Base-by-base conservation (phyloP, 1,284 basidiomycete species). In the Apiotrichum mycotoxinovorans region DNA sequence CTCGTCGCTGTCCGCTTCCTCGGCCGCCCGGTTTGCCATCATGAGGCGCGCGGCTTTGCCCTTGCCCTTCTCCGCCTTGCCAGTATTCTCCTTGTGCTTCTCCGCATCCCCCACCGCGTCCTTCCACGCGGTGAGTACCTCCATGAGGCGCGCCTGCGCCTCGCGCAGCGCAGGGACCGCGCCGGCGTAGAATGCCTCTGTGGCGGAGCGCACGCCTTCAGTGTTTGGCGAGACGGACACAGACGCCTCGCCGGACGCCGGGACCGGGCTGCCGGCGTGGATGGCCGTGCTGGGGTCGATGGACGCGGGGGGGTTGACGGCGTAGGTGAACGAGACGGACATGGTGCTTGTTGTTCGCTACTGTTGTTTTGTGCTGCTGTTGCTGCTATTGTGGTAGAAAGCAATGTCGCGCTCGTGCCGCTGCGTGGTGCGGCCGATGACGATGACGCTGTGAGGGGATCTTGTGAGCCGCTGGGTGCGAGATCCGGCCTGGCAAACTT, bases 101-200 rank as follows among this genome's bases (percentile, higher is more conserved):
- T 72, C 70, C 30, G 14, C 23, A 51, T 72, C 70, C 1, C 70
- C 70, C 9, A 69, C 57, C 3, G 62, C 66, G 41, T 72, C 70
- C 60, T 72, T 72, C 70, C 70, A 72, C 14, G 44, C 46, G 0
- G 67, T 72, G 45, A 72, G 46, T 18, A 34, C 44, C 15, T 60
- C 66, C 51, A 67, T 72, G 22, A 70, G 54, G 11, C 58, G 27
- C 18, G 43, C 42, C 53, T 72, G 70, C 3, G 57, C 62, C 2
- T 50, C 51, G 10, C 59, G 61, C 12, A 72, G 47, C 2, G 66
- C 48, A 1, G 56, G 17, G 4, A 60, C 63, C 2, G 63, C 54
- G 18, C 52, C 47, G 22, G 56, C 45, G 46, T 70, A 70, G 56
- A 65, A 68, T n/a, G 42, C 47, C 3, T 52, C 48, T 9, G 65